phyloP scores from a whole-genome alignment of 345 rosid genomes.

The Anastatica hierochuntica region DNA sequence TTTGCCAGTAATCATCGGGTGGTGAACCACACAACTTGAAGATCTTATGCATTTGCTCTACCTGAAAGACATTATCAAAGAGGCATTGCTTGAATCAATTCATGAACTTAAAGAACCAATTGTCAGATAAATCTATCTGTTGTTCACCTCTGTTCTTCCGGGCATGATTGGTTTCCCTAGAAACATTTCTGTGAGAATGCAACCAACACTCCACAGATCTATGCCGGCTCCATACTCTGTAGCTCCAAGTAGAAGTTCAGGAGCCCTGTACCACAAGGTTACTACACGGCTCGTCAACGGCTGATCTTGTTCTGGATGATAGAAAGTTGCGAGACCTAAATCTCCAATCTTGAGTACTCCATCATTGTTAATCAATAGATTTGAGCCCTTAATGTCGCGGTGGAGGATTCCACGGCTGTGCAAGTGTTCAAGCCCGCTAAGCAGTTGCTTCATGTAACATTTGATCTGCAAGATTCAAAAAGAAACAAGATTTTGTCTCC shows the following conservation, averaged over 20 bases:
- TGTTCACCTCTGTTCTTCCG: constrained; percentile 93
- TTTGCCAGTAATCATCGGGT: constrained; percentile 82
- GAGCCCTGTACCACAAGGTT: constrained; percentile 94
- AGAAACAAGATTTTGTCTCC: background rate
- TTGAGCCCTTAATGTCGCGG: constrained; percentile 95
- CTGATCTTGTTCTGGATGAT: constrained; percentile 68
- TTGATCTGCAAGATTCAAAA: constrained; percentile 50
- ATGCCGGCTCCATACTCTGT: constrained; percentile 80
- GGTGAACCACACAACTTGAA: constrained; percentile 98
- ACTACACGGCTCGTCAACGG: constrained; percentile 96
- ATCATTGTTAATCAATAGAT: constrained; percentile 74
- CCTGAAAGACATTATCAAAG: constrained; percentile 29
- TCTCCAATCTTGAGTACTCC: constrained; percentile 94
- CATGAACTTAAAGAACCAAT: background rate
- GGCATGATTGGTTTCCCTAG: constrained; percentile 96
- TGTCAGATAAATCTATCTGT: background rate
- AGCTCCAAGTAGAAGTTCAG: constrained; percentile 95
- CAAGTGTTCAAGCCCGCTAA: constrained; percentile 93
- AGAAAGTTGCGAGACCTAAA: constrained; percentile 78
- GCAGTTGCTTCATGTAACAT: constrained; percentile 81
- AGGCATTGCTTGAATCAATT: constrained; percentile 1
- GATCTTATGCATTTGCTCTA: constrained; percentile 95
- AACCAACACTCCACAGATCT: constrained; percentile 98
- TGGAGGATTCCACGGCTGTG: constrained; percentile 85
- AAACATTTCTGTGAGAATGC: constrained; percentile 81